Evolutionary conservation across 1,284 basidiomycete genomes (phyloP), one percentile per base, ranked within the genome.

Genomic region (Mycosarcoma maydis): DNA sequence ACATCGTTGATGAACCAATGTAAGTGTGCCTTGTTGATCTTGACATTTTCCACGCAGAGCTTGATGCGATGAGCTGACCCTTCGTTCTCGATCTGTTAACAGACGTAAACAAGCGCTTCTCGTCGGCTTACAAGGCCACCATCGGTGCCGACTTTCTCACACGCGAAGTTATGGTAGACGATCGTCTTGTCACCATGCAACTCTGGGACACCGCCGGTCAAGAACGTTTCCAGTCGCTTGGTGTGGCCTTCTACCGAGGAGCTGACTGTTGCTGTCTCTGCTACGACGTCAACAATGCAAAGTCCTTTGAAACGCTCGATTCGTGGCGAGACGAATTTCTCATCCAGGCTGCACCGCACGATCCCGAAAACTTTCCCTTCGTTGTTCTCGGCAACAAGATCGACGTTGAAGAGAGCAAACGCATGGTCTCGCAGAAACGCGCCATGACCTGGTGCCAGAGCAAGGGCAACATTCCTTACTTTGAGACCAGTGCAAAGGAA

Each of bases 391-490:
- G 96, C 19, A 99, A 98, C 86, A 98, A 99, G 91, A 96, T 98
- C 83, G 96, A 99, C 83, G 92, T 98, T 80, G 96, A 98, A 85
- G 95, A 98, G 86, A 91, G 90, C 83, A 98, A 98, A 85, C 89
- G 96, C 73, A 94, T 96, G 89, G 95, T 98, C 23, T 94, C 93
- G 9, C 96, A 99, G 88, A 99, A 99, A 84, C 91, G 96, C 48
- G 96, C 96, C 20, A 98, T 98, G 94, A 92, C 93, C 9, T 99
- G 96, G 96, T 99, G 96, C 84, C 94, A 98, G 82, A 91, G 92
- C 68, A 98, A 98, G 85, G 96, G 96, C 79, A 98, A 98, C 84
- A 98, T 98, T 75, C 96, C 96, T 14, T 99, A 98, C 77, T 99
- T 98, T 83, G 96, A 99, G 85, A 98, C 96, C 1, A 98, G 95